Base-by-base conservation (phyloP, 352 stramenopile genomes). In the Pythium guiyangense region DNA sequence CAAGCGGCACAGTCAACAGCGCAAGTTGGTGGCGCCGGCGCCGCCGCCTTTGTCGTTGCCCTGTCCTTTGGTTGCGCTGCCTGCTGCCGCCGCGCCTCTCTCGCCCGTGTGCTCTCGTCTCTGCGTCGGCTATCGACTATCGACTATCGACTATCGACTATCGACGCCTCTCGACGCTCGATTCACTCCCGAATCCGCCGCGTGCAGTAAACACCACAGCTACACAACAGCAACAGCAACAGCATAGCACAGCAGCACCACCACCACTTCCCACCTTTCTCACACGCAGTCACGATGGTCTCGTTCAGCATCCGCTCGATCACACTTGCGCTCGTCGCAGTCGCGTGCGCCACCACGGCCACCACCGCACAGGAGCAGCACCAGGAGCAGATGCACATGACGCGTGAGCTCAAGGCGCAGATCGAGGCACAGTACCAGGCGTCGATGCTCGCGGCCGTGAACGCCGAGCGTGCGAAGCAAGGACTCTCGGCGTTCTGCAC, bases 391-490 rank as follows among this genome's bases (percentile, higher is more conserved):
- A n/a, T 31, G 6, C 45, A 35, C 20, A 12, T 29, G 14, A 35
- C 37, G 18, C 57, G 57, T n/a, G 34, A 31, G 18, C 39, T 61
- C 18, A 49, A 34, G 2, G 49, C 49, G 26, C 40, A 46, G 37
- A 34, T 56, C 18, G 57, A 50, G 29, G 40, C 43, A 10, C 18
- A 60, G 22, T 54, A 62, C 54, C 54, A 62, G 35, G 46, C 60
- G 18, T 17, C 31, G 49, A 70, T 70, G 63, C 59, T 70, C 50
- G 3, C 25, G 43, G 63, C 63, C 5, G 52, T 66, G 29, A 70
- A 70, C 48, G 47, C 37, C 9, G 52, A 63, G 51, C 61, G 61
- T 35, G 44, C 50, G 35, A 60, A 56, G 27, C 34, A 52, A 5
- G 61, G 61, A 3, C 54, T 62, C 35, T 39, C 49, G 4, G 20